Evolutionary conservation across 495 filamentous ascomycete genomes (phyloP), one percentile per base, ranked within the genome.

Genomic region (Neurospora sp.): DNA sequence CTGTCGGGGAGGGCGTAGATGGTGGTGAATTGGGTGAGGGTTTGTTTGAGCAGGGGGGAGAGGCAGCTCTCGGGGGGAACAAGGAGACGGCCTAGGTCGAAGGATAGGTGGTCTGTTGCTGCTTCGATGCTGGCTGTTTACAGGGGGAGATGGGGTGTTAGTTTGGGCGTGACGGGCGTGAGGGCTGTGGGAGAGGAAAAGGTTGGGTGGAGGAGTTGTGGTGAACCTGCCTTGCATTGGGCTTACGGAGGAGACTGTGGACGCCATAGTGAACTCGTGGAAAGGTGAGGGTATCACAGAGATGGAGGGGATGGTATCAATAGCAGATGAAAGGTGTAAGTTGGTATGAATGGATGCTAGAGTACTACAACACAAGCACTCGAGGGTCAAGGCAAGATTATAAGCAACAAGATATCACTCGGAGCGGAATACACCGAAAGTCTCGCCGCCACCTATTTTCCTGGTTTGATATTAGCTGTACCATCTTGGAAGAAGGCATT

Each of bases 1-100:
- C 41, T 44, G 76, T 31, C 81, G 69, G 69, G 37, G 31, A 82
- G 78, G 72, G 73, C 72, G 73, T 74, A 78, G 73, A 72, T 73
- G 69, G 9, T 42, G 38, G 44, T 69, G 73, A 79, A 71, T 37
- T 75, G 73, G 73, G 46, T 9, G 42, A 77, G 75, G 38, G 70
- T 70, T 9, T 72, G 73, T 39, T 35, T 44, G 37, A 80, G 75
- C n/a, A 81, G 70, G 62, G 46, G 38, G 41, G 74, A 75, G 44
- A 81, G 72, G 18, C 72, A 78, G 10, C 74, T 69, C 12, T 77
- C 79, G 5, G 69, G 11, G 16, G 78, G 80, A 18, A 82, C 70
- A 23, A 74, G 75, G 27, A 76, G 70, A 3, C 71, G 66, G 66
- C 77, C 77, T 27, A 69, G 44, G 31, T 72, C 54, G 41, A 76